Evolutionary conservation across 257 asterid genomes (phyloP).

Genomic region (Plantago elongata): DNA sequence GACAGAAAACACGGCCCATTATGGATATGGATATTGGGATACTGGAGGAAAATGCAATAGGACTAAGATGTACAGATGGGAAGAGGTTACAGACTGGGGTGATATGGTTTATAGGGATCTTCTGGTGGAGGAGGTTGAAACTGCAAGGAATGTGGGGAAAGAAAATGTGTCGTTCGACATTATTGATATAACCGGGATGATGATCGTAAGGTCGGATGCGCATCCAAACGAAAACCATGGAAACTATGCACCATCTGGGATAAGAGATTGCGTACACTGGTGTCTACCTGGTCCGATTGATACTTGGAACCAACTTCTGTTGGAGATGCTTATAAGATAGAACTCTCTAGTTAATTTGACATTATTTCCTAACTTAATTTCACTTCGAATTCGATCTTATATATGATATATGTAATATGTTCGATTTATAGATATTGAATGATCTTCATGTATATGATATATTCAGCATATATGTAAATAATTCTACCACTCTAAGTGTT

Average conservation of each 20-base stretch:
- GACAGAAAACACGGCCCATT: conserved; percentile 39
- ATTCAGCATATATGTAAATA: too few relatives aligned
- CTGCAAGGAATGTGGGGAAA: conserved; percentile 18
- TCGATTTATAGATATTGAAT: too few relatives aligned
- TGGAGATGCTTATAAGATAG: conserved; percentile 27
- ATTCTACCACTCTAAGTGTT: too few relatives aligned
- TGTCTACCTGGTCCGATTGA: conserved; percentile 59
- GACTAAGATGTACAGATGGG: conserved; percentile 24
- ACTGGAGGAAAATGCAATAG: conserved; percentile 39
- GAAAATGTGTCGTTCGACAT: conserved; percentile 20
- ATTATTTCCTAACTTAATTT: too few relatives aligned
- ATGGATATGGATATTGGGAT: conserved; percentile 42
- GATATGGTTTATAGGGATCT: conserved; percentile 24
- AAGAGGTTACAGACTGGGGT: conserved; percentile 9
- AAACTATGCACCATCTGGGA: conserved; percentile 28
- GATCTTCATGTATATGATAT: too few relatives aligned
- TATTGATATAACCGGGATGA: conserved; percentile 16
- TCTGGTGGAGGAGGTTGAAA: conserved; percentile 34
- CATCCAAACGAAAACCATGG: conserved; percentile 44
- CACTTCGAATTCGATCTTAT: too few relatives aligned
- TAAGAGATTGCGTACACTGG: conserved; percentile 44
- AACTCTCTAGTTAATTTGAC: too few relatives aligned
- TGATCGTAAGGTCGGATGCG: conserved; percentile 42
- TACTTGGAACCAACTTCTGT: conserved; percentile 47
- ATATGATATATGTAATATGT: too few relatives aligned